phyloP scores from a whole-genome alignment of 148 eudicot genomes.

The Drosera capensis region DNA sequence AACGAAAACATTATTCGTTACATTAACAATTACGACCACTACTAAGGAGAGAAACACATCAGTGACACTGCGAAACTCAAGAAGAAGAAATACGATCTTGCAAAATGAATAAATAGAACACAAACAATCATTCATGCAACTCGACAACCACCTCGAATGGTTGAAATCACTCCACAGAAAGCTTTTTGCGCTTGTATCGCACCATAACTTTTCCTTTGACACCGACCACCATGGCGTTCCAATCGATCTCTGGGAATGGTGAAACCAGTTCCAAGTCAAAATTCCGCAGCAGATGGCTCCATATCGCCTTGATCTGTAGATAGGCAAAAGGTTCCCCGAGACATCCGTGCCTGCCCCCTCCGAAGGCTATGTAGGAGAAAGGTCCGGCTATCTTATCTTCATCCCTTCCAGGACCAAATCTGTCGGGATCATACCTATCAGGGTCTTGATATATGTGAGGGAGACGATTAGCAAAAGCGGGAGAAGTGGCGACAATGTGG shows the following conservation, averaged over 20 bases:
- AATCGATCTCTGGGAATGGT: slow-evolving; percentile 92
- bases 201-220: slow-evolving; percentile 71
- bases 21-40: no score
- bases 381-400: slow-evolving; percentile 84
- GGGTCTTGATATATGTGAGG: slow-evolving; percentile 68
- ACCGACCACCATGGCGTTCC: slow-evolving; percentile 86
- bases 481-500: slow-evolving; percentile 91
- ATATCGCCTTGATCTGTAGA: slow-evolving; percentile 84
- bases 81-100: no score
- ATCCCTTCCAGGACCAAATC: slow-evolving; percentile 72
- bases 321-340: slow-evolving; percentile 93
- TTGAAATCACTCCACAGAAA: slow-evolving; percentile 8
- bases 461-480: slow-evolving; percentile 89
- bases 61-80: no score
- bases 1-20: no score
- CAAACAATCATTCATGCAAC: no score
- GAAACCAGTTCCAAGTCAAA: slow-evolving; percentile 83
- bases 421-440: slow-evolving; percentile 68
- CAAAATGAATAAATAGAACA: no score
- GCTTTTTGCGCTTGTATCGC: slow-evolving; percentile 46
- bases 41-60: no score
- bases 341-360: slow-evolving; percentile 96
- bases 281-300: slow-evolving; percentile 88
- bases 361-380: slow-evolving; percentile 75
- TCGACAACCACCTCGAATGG: no score